Evolutionary conservation across 2,329 filamentous ascomycete genomes (phyloP).

Genomic region (Malbranchea zuffiana): DNA sequence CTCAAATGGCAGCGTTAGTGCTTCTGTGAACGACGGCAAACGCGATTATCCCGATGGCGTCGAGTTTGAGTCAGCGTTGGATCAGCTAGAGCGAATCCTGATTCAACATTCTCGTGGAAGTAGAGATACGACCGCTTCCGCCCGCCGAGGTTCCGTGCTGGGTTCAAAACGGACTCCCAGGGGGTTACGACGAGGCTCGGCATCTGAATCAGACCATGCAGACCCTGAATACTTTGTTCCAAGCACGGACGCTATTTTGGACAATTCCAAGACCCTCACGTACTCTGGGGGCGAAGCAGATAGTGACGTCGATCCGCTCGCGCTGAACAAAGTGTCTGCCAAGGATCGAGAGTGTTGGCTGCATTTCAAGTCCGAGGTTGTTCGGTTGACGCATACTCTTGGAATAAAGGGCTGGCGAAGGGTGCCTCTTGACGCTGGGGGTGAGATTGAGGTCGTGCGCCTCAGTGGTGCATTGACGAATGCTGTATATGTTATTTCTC

Average conservation of each 20-base stretch:
- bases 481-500: slow-evolving; percentile 86
- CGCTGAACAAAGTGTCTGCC: slow-evolving; percentile 39
- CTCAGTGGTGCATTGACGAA: slow-evolving; percentile 87
- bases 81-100: slow-evolving; percentile 65
- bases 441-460: slow-evolving; percentile 37
- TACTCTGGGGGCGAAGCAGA: slow-evolving; percentile 51
- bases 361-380: slow-evolving; percentile 83
- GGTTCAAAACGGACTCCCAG: slow-evolving; percentile 23
- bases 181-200: slow-evolving; percentile 39
- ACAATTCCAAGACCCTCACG: slow-evolving; percentile 80
- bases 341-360: slow-evolving; percentile 70
- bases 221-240: slow-evolving; percentile 79
- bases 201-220: slow-evolving; percentile 74
- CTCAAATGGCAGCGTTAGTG: background rate
- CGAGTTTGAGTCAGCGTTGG: slow-evolving; percentile 62
- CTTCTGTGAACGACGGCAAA: too few species aligned
- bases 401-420: slow-evolving; percentile 84
- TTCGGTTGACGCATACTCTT: slow-evolving; percentile 79
- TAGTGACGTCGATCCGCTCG: slow-evolving; percentile 20
- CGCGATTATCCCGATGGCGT: slow-evolving; percentile 31
- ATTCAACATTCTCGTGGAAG: slow-evolving; percentile 28
- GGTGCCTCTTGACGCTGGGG: slow-evolving; percentile 46
- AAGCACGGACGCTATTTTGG: slow-evolving; percentile 69
- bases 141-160: slow-evolving; percentile 9
- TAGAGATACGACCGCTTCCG: slow-evolving; percentile 19